A percentile compares a stretch with the other conserved stretches of the same genome.
These are phyloP conservation scores for Blastosporella zonata DNA, from an alignment of 1,284 basidiomycete genomes.

Conservation along the genomic window DNA sequence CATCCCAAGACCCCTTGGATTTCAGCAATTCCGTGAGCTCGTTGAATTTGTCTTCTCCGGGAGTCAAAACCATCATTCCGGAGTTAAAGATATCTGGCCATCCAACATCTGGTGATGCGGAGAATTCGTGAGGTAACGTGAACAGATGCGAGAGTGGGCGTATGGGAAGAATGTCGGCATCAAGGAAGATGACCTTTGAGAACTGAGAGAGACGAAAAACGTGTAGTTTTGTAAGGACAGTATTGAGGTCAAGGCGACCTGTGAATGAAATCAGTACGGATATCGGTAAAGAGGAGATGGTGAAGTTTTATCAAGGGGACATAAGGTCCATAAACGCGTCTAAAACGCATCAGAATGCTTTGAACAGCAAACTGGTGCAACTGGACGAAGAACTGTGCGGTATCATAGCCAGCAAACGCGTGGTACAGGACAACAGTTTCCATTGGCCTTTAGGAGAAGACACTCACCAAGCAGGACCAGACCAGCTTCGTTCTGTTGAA, in stretches of 20 bases:
- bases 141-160: slow-evolving; percentile 90
- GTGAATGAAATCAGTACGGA: slow-evolving; percentile 16
- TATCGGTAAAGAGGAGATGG: not conserved
- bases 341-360: not conserved
- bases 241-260: slow-evolving; percentile 92
- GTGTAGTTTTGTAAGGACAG: slow-evolving; percentile 94
- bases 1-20: slow-evolving; percentile 89
- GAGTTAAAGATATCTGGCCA: slow-evolving; percentile 99
- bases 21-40: slow-evolving; percentile 69
- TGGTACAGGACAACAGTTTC: not conserved
- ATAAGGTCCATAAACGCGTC: slow-evolving; percentile 10
- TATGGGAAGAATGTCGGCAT: slow-evolving; percentile 93
- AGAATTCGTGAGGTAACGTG: slow-evolving; percentile 68
- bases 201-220: slow-evolving; percentile 89
- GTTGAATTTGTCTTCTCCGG: slow-evolving; percentile 79
- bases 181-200: slow-evolving; percentile 89
- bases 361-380: not conserved
- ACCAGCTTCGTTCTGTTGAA: slow-evolving; percentile 59
- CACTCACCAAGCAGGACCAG: slow-evolving; percentile 81
- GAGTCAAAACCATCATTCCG: slow-evolving; percentile 86
- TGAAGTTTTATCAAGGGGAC: not conserved
- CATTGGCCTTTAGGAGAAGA: not conserved
- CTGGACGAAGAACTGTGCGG: not conserved
- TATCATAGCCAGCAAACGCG: slow-evolving; percentile 8
- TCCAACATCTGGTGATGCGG: slow-evolving; percentile 92